These are phyloP conservation scores for Zizania latifolia DNA, from an alignment of 176 grass and related monocot genomes.

Conservation along the genomic window DNA sequence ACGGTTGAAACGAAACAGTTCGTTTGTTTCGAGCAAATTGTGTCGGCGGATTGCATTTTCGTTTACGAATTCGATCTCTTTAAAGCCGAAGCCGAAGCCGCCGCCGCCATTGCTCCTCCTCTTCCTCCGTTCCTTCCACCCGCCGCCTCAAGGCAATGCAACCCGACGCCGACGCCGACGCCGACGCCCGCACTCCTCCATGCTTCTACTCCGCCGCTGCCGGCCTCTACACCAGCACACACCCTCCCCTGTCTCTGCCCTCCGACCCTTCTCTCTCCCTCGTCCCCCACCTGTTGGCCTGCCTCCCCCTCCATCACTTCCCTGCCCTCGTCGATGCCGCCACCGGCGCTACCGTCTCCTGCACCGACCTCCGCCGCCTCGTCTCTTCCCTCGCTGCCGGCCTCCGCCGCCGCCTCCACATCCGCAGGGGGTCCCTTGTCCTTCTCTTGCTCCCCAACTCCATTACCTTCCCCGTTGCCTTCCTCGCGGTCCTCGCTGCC, in stretches of 20 bases:
- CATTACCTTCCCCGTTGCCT: neutral
- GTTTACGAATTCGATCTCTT: too few species aligned
- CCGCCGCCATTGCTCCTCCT: too few species aligned
- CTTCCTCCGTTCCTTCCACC: too few species aligned
- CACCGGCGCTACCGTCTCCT: neutral
- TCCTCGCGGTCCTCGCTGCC: neutral
- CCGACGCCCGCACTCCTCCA: neutral
- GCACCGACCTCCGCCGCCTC: neutral
- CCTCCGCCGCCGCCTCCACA: neutral
- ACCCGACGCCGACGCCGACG: neutral
- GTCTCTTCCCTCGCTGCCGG: neutral
- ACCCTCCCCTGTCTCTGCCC: slow-evolving; percentile 38
- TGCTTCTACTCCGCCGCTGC: slow-evolving; percentile 50
- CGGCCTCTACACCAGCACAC: slow-evolving; percentile 57
- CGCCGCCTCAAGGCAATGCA: too few species aligned
- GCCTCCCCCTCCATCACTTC: slow-evolving; percentile 23
- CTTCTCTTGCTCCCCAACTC: neutral
- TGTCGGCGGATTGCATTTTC: too few species aligned
- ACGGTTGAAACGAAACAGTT: too few species aligned
- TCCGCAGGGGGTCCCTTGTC: neutral
- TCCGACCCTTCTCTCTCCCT: slow-evolving; percentile 48
- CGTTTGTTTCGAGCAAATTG: too few species aligned
- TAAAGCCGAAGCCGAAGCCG: too few species aligned
- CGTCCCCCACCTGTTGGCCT: slow-evolving; percentile 65
- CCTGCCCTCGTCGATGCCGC: neutral